Percentiles rank a stretch among this genome's conserved stretches.
Conservation (phyloP, 2,329 filamentous ascomycete genomes). For the Epicoccum sorghinum region DNA sequence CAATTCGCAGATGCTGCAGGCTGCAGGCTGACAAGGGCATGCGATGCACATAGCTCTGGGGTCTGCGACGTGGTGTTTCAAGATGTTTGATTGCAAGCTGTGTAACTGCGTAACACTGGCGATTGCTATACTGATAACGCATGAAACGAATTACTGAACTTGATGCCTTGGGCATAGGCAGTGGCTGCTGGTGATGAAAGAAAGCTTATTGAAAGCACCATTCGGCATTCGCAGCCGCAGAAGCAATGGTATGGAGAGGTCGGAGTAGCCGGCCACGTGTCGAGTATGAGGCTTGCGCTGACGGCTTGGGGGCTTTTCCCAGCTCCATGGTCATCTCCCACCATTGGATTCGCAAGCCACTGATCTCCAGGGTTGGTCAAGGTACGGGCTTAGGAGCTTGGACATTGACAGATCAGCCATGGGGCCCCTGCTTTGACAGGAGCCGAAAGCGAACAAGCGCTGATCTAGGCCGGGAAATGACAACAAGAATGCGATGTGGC, state of each 20-base stretch:
- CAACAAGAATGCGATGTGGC: slow-evolving; percentile 23
- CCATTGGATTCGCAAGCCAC: slow-evolving; percentile 14
- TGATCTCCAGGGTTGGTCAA: slow-evolving; percentile 11
- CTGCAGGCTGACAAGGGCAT: slow-evolving; percentile 5
- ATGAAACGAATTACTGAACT: not conserved
- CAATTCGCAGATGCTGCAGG: slow-evolving; percentile 8
- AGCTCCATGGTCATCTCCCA: slow-evolving; percentile 15
- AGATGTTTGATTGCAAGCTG: slow-evolving; percentile 15
- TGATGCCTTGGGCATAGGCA: slow-evolving; percentile 1
- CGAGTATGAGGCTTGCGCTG: slow-evolving; percentile 2
- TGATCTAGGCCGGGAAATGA: slow-evolving; percentile 23
- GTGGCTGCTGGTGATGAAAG: not conserved
- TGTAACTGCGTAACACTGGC: slow-evolving; percentile 15
- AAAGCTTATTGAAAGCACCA: slow-evolving; percentile 13
- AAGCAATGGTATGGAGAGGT: slow-evolving; percentile 10
- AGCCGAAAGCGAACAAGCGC: slow-evolving; percentile 25
- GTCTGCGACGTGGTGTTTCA: slow-evolving; percentile 17
- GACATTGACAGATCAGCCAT: slow-evolving; percentile 24
- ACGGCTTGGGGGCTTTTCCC: slow-evolving; percentile 6
- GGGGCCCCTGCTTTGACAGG: slow-evolving; percentile 25
- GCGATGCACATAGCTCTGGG: slow-evolving; percentile 3
- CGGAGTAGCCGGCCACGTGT: slow-evolving; percentile 17
- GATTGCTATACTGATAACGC: slow-evolving; percentile 6
- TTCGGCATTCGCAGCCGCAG: slow-evolving; percentile 22
- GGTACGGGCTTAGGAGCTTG: slow-evolving; percentile 21